Evolutionary conservation across 208 protist species (phyloP).

Genomic region (Trypanosoma cruzi): DNA sequence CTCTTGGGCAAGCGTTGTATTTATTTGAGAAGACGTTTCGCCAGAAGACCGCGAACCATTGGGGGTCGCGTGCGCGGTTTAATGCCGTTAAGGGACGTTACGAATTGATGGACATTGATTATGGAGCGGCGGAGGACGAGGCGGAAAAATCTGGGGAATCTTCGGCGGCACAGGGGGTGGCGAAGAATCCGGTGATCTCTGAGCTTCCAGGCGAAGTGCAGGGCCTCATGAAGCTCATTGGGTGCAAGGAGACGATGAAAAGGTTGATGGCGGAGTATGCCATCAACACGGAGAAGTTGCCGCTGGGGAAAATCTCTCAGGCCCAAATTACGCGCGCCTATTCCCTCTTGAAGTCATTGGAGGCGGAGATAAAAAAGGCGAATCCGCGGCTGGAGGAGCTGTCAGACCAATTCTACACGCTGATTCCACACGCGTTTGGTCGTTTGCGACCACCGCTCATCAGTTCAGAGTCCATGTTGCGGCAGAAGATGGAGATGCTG

Average conservation of each 20-base stretch:
- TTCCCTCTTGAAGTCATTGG: slow-evolving; percentile 48
- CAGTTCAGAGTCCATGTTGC: slow-evolving; percentile 49
- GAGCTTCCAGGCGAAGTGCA: slow-evolving; percentile 46
- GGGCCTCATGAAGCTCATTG: slow-evolving; percentile 69
- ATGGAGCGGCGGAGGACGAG: slow-evolving; percentile 35
- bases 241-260: slow-evolving; percentile 57
- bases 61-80: slow-evolving; percentile 41
- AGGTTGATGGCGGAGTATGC: slow-evolving; percentile 69
- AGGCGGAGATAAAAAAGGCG: slow-evolving; percentile 59
- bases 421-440: slow-evolving; percentile 85
- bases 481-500: slow-evolving; percentile 78
- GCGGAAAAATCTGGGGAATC: slow-evolving; percentile 29
- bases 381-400: slow-evolving; percentile 39
- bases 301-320: slow-evolving; percentile 85
- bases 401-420: slow-evolving; percentile 75
- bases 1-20: slow-evolving; percentile 29
- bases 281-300: slow-evolving; percentile 82
- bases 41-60: slow-evolving; percentile 72
- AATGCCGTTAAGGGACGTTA: slow-evolving; percentile 63
- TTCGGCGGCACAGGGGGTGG: slow-evolving; percentile 68
- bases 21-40: slow-evolving; percentile 53
- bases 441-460: slow-evolving; percentile 60
- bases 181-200: slow-evolving; percentile 37
- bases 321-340: slow-evolving; percentile 65
- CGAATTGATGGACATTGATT: slow-evolving; percentile 84